phyloP scores from a whole-genome alignment of 495 filamentous ascomycete species.

The Talaromyces borbonicus region DNA sequence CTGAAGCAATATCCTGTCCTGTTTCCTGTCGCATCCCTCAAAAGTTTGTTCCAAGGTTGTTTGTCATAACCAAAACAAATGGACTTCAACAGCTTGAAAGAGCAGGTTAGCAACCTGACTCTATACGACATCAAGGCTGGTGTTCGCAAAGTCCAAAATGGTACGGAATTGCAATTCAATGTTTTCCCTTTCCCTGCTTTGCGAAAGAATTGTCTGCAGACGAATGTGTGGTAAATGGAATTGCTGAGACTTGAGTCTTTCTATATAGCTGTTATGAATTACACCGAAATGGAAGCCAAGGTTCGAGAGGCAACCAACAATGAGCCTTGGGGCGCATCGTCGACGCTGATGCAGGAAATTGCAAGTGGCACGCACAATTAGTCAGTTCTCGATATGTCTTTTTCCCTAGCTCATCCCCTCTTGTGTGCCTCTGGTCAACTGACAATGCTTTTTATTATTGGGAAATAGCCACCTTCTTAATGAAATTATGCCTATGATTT shows the following conservation, averaged over 20 bases:
- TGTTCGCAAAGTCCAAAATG: conserved; percentile 97
- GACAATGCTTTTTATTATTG: conserved; percentile 1
- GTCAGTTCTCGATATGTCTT: conserved; percentile 42
- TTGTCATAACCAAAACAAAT: conserved; percentile 30
- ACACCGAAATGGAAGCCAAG: conserved; percentile 99
- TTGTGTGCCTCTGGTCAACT: too few species aligned
- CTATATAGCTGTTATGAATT: conserved; percentile 87
- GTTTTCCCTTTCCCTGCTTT: neutral
- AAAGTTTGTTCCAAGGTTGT: too few species aligned
- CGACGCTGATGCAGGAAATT: conserved; percentile 91
- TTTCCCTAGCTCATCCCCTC: too few species aligned
- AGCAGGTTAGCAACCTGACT: conserved; percentile 86
- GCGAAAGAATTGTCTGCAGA: neutral
- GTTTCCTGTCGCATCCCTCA: too few species aligned
- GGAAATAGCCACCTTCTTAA: conserved; percentile 77
- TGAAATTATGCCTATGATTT: conserved; percentile 99
- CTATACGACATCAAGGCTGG: conserved; percentile 97
- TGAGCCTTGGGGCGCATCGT: conserved; percentile 92
- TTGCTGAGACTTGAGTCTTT: neutral
- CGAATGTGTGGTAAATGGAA: neutral
- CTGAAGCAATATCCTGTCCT: too few species aligned
- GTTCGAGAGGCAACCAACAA: conserved; percentile 97
- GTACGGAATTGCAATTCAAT: conserved; percentile 33
- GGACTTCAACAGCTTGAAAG: conserved; percentile 79
- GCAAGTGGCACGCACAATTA: conserved; percentile 97